phyloP scores from a whole-genome alignment of 495 filamentous ascomycete genomes.

The Aspergillus asperescens region DNA sequence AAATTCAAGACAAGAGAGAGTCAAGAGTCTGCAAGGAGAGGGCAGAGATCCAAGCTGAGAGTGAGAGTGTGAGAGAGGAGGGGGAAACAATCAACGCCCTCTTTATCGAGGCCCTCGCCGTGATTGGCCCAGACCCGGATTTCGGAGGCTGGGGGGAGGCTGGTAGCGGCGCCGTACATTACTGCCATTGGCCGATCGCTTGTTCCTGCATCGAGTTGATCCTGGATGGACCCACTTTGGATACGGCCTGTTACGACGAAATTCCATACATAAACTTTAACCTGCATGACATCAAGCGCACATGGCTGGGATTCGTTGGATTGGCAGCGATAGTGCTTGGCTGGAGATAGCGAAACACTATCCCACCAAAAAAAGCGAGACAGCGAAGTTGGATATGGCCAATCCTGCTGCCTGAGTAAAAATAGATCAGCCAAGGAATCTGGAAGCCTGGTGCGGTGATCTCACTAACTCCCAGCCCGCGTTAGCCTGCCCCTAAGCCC shows the following conservation, averaged over 20 bases:
- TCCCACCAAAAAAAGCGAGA: neutral
- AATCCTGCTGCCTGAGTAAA: constrained; percentile 7
- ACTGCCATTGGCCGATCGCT: constrained; percentile 5
- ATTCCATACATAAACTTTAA: neutral
- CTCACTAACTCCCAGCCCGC: neutral
- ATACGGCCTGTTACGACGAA: constrained; percentile 5
- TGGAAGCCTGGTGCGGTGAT: constrained; percentile 4
- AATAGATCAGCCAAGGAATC: constrained; percentile 6
- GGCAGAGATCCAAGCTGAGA: neutral
- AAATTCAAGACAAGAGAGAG: neutral
- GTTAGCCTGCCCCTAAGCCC: constrained; percentile 3
- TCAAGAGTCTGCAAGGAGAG: constrained; percentile 1
- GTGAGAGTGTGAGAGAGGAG: constrained; percentile 3
- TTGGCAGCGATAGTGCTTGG: too few relatives aligned
- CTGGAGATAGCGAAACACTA: too few relatives aligned
- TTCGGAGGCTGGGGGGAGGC: constrained; percentile 15
- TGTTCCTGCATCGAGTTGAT: constrained; percentile 11
- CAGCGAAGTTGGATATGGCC: too few relatives aligned
- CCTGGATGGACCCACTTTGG: neutral
- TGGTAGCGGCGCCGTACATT: neutral
- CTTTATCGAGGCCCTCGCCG: neutral
- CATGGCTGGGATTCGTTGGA: neutral
- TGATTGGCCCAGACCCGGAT: constrained; percentile 8
- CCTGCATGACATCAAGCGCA: neutral
- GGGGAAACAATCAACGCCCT: neutral